Conservation (phyloP, 139 green algal genomes). For the Chlamydomonas sp. region DNA sequence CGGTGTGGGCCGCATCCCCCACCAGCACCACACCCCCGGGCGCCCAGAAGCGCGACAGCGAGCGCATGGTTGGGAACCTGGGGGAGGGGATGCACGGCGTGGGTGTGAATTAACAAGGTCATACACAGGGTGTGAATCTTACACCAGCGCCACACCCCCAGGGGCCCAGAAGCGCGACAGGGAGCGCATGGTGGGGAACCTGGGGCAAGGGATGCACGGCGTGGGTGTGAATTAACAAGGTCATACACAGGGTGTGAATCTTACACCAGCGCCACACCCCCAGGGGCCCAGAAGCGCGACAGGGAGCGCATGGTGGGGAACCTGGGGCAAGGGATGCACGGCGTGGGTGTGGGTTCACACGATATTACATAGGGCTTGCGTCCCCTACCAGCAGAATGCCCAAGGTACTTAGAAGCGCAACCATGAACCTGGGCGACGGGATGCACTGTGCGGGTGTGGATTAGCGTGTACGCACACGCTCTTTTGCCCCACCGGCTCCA, state of each 20-base stretch:
- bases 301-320: slow-evolving; percentile 31
- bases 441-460: background rate
- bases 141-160: slow-evolving; percentile 8
- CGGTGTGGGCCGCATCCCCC: slow-evolving; percentile 27
- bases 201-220: background rate
- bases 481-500: too few species aligned
- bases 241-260: too few species aligned
- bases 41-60: slow-evolving; percentile 28
- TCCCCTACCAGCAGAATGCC: background rate
- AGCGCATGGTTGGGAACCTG: slow-evolving; percentile 30
- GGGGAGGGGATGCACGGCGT: too few species aligned
- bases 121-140: too few species aligned
- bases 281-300: slow-evolving; percentile 26
- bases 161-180: slow-evolving; percentile 32
- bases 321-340: background rate
- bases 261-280: background rate
- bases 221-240: background rate
- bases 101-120: background rate
- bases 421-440: background rate
- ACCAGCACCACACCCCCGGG: slow-evolving; percentile 24
- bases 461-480: too few species aligned
- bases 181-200: slow-evolving; percentile 25
- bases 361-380: too few species aligned
- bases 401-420: slow-evolving; percentile 15
- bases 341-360: background rate